Percentiles rank a stretch among this genome's conserved stretches.
These are phyloP conservation scores for Eucommia ulmoides DNA, from an alignment of 257 asterid species.

Conservation along the genomic window DNA sequence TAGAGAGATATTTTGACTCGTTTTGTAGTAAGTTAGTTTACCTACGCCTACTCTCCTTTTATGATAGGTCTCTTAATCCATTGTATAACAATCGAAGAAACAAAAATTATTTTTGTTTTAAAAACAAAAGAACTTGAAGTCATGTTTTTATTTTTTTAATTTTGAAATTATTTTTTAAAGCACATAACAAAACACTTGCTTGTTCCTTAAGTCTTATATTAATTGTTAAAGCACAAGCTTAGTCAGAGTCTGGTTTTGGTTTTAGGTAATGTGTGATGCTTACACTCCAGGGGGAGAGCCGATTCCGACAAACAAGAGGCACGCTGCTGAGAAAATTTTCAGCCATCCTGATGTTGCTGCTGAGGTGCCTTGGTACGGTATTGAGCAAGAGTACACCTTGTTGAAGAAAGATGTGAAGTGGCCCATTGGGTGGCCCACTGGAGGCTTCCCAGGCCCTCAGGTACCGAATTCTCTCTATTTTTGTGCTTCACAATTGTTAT, in stretches of 20 bases:
- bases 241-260: background rate
- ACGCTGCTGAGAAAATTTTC: slow-evolving; percentile 59
- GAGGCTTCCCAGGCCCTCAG: slow-evolving; percentile 97
- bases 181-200: background rate
- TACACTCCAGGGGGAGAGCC: slow-evolving; percentile 93
- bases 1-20: too few species aligned
- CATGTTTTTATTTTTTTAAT: background rate
- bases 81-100: too few species aligned
- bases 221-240: too few species aligned
- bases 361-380: slow-evolving; percentile 93
- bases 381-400: slow-evolving; percentile 91
- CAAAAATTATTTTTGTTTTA: too few species aligned
- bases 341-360: slow-evolving; percentile 56
- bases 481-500: background rate
- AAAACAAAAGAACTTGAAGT: too few species aligned
- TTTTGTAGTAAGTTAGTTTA: too few species aligned
- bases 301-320: slow-evolving; percentile 76
- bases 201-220: too few species aligned
- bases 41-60: too few species aligned
- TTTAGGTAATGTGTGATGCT: slow-evolving; percentile 81
- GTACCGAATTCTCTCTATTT: slow-evolving; percentile 16
- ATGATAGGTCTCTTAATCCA: too few species aligned
- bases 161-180: background rate
- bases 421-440: slow-evolving; percentile 94
- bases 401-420: slow-evolving; percentile 64